A percentile compares a stretch with the other conserved stretches of the same genome.
These are phyloP conservation scores for Thelonectria olida DNA, from an alignment of 2,329 filamentous ascomycete species.

Conservation along the genomic window DNA sequence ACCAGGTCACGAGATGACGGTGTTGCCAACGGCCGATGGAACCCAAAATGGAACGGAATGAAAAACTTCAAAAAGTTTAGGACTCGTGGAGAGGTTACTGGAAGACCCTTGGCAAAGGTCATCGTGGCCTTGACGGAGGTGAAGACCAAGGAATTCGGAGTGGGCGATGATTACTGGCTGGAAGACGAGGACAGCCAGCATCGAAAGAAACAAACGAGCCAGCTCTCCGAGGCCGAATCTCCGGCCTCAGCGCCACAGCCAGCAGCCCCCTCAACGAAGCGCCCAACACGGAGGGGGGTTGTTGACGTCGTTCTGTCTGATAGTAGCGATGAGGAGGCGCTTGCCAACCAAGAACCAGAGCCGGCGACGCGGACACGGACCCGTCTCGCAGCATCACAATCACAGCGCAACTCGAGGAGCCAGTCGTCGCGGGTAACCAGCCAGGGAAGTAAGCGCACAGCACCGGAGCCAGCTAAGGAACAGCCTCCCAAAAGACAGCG, in stretches of 20 bases:
- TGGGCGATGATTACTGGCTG: slow-evolving; percentile 82
- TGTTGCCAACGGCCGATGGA: slow-evolving; percentile 72
- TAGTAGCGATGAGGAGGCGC: slow-evolving; percentile 47
- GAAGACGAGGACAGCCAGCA: slow-evolving; percentile 56
- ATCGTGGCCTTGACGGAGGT: slow-evolving; percentile 79
- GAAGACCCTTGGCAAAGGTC: slow-evolving; percentile 57
- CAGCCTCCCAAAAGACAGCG: slow-evolving; percentile 46
- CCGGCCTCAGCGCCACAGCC: slow-evolving; percentile 20
- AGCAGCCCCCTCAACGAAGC: slow-evolving; percentile 19
- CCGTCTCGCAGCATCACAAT: slow-evolving; percentile 39
- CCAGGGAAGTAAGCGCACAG: slow-evolving; percentile 46
- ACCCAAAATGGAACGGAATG: slow-evolving; percentile 89
- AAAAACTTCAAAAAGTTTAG: slow-evolving; percentile 96
- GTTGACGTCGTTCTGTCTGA: slow-evolving; percentile 46
- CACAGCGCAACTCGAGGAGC: slow-evolving; percentile 41
- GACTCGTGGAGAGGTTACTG: slow-evolving; percentile 60
- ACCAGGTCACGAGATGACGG: slow-evolving; percentile 57
- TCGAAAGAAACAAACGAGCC: slow-evolving; percentile 41
- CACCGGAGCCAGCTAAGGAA: slow-evolving; percentile 41
- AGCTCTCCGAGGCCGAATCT: slow-evolving; percentile 34
- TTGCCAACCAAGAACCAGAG: slow-evolving; percentile 21
- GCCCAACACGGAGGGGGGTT: slow-evolving; percentile 26
- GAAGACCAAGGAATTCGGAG: slow-evolving; percentile 74
- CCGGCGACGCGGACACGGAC: slow-evolving; percentile 30
- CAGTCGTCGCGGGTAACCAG: slow-evolving; percentile 40